Evolutionary conservation across 768 basidiomycete genomes (phyloP).

Genomic region (Leccinum arenicola): DNA sequence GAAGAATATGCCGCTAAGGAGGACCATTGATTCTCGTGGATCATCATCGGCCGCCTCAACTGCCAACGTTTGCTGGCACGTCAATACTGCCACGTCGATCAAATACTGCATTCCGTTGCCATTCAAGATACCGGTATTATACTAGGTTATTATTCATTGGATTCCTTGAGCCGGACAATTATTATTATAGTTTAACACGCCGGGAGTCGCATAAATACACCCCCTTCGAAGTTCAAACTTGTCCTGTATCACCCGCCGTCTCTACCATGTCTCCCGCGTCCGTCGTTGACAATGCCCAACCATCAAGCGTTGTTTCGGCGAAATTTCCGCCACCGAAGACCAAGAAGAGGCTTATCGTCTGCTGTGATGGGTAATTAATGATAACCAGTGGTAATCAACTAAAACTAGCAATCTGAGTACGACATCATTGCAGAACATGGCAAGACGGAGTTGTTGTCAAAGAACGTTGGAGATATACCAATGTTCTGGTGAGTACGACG

Average conservation of each 20-base stretch:
- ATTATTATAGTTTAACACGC: background rate
- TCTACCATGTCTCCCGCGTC: slow-evolving; percentile 12
- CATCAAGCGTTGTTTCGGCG: background rate
- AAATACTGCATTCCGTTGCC: background rate
- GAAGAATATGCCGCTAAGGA: background rate
- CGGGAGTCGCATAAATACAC: slow-evolving; percentile 25
- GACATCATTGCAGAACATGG: slow-evolving; percentile 53
- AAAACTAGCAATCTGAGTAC: background rate
- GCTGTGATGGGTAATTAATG: slow-evolving; percentile 66
- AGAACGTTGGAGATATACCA: slow-evolving; percentile 50
- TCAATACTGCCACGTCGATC: background rate
- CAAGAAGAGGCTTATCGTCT: slow-evolving; percentile 65
- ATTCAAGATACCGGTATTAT: background rate
- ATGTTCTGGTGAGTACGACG: slow-evolving; percentile 45
- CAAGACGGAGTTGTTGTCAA: slow-evolving; percentile 55
- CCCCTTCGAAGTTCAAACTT: background rate
- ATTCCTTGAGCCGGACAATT: background rate
- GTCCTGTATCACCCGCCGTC: background rate
- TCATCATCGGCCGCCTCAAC: background rate
- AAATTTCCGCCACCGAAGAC: background rate
- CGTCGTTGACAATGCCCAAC: slow-evolving; percentile 1
- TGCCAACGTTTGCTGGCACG: background rate
- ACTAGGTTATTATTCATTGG: background rate
- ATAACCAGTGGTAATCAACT: background rate
- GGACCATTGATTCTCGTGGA: background rate